Conservation (phyloP, 1,284 basidiomycete genomes). For the Neotropicomus parvogracilis region DNA sequence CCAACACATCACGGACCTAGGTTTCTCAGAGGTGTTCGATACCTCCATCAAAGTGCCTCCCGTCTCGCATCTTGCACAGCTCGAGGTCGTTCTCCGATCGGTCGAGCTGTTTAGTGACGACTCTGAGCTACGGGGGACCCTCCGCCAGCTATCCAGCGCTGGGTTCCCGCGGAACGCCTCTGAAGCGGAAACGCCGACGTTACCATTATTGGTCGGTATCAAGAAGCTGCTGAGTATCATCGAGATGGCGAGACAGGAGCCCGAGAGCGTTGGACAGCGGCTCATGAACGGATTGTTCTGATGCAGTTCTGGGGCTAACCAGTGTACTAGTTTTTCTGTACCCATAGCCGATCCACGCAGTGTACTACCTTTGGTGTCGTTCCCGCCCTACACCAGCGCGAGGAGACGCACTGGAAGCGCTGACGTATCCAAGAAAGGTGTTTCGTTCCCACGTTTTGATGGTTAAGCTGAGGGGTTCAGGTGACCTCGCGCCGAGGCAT, state of each 20-base stretch:
- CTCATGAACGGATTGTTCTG: slow-evolving; percentile 66
- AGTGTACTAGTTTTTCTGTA: slow-evolving; percentile 12
- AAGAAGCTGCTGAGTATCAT: slow-evolving; percentile 91
- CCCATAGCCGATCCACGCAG: neutral
- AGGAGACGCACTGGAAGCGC: too few species aligned
- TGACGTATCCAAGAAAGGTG: slow-evolving; percentile 24
- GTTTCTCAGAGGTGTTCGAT: slow-evolving; percentile 86
- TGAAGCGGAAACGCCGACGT: slow-evolving; percentile 40
- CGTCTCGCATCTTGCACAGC: slow-evolving; percentile 66
- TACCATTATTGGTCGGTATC: slow-evolving; percentile 78
- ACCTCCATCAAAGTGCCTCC: slow-evolving; percentile 85
- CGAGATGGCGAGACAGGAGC: slow-evolving; percentile 97
- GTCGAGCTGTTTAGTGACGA: slow-evolving; percentile 71
- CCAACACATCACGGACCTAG: slow-evolving; percentile 86
- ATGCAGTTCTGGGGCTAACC: slow-evolving; percentile 1
- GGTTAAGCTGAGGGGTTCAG: slow-evolving; percentile 12
- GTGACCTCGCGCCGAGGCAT: neutral
- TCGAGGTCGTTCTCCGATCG: slow-evolving; percentile 82
- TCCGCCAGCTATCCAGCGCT: slow-evolving; percentile 71
- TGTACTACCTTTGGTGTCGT: neutral
- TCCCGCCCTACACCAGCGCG: too few species aligned
- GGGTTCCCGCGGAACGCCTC: slow-evolving; percentile 60
- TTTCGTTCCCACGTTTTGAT: slow-evolving; percentile 22
- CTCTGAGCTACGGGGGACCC: slow-evolving; percentile 57
- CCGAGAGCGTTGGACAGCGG: slow-evolving; percentile 73